These are phyloP conservation scores for Glonium stellatum DNA, from an alignment of 495 filamentous ascomycete species.

Conservation along the genomic window DNA sequence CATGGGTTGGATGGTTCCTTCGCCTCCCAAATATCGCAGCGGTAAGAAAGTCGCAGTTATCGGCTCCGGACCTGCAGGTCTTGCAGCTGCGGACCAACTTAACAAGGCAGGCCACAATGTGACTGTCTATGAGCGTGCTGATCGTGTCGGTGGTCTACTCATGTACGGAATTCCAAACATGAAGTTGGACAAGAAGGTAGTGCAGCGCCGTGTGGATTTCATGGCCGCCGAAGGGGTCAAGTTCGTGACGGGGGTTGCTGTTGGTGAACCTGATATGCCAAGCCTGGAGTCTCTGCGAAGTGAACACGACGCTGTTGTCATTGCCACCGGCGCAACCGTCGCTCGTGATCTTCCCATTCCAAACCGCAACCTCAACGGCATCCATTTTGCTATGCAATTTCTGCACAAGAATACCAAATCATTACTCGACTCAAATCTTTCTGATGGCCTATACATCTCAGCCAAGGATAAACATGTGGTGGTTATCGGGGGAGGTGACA, in stretches of 20 bases:
- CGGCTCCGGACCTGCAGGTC: slow-evolving; percentile 88
- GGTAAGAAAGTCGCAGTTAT: slow-evolving; percentile 91
- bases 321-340: slow-evolving; percentile 95
- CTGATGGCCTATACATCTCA: slow-evolving; percentile 86
- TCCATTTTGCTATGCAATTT: slow-evolving; percentile 99
- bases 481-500: slow-evolving; percentile 98
- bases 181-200: slow-evolving; percentile 99
- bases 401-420: slow-evolving; percentile 98
- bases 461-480: slow-evolving; percentile 96
- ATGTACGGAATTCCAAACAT: slow-evolving; percentile 99
- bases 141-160: slow-evolving; percentile 86
- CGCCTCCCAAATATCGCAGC: slow-evolving; percentile 69
- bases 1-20: slow-evolving; percentile 97
- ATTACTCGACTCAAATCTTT: slow-evolving; percentile 83
- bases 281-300: slow-evolving; percentile 68
- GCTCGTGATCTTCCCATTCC: slow-evolving; percentile 93
- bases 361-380: slow-evolving; percentile 82
- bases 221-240: slow-evolving; percentile 88
- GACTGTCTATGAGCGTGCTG: slow-evolving; percentile 93
- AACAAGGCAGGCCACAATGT: slow-evolving; percentile 89
- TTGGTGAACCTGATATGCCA: slow-evolving; percentile 77
- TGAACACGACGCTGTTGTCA: slow-evolving; percentile 77
- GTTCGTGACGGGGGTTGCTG: slow-evolving; percentile 67
- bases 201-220: slow-evolving; percentile 92
- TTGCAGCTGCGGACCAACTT: slow-evolving; percentile 89